These are phyloP conservation scores for Paracamarosporium sp. DNA, from an alignment of 2,329 filamentous ascomycete genomes.

Conservation along the genomic window DNA sequence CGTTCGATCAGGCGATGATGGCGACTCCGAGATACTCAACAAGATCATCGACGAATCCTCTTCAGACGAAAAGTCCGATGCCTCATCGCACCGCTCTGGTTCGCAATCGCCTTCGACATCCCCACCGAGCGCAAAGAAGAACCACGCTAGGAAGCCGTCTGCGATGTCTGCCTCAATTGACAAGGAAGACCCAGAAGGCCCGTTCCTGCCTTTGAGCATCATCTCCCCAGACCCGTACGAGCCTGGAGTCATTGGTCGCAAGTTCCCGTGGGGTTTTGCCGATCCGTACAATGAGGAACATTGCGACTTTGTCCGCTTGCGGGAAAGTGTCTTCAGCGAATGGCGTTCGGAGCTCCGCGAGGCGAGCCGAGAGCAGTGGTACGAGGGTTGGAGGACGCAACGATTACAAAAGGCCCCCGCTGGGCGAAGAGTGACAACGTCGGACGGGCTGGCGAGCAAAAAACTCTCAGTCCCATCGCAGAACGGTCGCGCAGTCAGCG, in stretches of 20 bases:
- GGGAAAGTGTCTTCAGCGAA: slow-evolving; percentile 90
- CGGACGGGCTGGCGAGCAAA: slow-evolving; percentile 35
- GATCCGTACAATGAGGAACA: slow-evolving; percentile 90
- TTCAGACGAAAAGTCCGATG: slow-evolving; percentile 44
- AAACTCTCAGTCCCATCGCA: slow-evolving; percentile 30
- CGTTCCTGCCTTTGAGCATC: slow-evolving; percentile 87
- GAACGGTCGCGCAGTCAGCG: slow-evolving; percentile 44
- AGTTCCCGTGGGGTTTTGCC: slow-evolving; percentile 96
- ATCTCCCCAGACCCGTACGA: slow-evolving; percentile 94
- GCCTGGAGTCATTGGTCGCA: slow-evolving; percentile 77
- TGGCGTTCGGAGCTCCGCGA: slow-evolving; percentile 92
- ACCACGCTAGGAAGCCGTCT: slow-evolving; percentile 50
- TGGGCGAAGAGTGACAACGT: slow-evolving; percentile 32
- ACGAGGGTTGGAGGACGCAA: slow-evolving; percentile 87
- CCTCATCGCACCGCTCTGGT: slow-evolving; percentile 37
- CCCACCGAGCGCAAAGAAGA: slow-evolving; percentile 37
- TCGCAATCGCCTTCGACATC: slow-evolving; percentile 43
- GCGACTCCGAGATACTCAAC: slow-evolving; percentile 44
- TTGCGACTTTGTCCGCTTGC: slow-evolving; percentile 90
- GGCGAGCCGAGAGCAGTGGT: slow-evolving; percentile 90
- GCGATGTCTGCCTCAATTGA: slow-evolving; percentile 47
- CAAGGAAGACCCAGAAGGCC: slow-evolving; percentile 54
- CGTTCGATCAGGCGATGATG: slow-evolving; percentile 44
- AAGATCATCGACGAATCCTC: slow-evolving; percentile 47
- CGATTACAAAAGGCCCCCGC: slow-evolving; percentile 46